Evolutionary conservation across 2,329 filamentous ascomycete species (phyloP).

Genomic region (Clonostachys byssicola): DNA sequence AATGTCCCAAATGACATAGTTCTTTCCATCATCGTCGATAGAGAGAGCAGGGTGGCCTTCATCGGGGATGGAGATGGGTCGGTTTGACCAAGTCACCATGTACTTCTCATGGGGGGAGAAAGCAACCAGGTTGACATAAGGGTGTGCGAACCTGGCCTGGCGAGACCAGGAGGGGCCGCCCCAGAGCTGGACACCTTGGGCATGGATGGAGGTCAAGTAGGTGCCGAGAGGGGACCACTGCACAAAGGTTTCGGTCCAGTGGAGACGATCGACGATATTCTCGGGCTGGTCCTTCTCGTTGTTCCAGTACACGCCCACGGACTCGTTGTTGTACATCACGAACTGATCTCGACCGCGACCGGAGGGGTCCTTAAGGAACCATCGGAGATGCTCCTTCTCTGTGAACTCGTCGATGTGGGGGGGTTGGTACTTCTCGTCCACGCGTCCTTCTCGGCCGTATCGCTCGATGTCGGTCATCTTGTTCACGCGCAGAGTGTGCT

Average conservation of each 20-base stretch:
- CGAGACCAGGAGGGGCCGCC: constrained; percentile 85
- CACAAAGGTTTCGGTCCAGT: constrained; percentile 98
- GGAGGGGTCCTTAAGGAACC: constrained; percentile 80
- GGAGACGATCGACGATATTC: constrained; percentile 81
- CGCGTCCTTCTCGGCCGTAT: constrained; percentile 87
- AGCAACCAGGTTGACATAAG: constrained; percentile 91
- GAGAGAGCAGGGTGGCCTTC: constrained; percentile 78
- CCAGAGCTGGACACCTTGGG: constrained; percentile 96
- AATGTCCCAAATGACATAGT: constrained; percentile 98
- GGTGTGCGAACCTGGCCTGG: constrained; percentile 90
- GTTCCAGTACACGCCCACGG: constrained; percentile 96
- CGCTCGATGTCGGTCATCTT: constrained; percentile 98
- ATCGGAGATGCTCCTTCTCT: constrained; percentile 91
- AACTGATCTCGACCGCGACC: constrained; percentile 90
- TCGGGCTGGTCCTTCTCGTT: constrained; percentile 91
- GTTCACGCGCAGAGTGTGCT: constrained; percentile 92
- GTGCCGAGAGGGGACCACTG: constrained; percentile 97
- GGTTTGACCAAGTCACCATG: constrained; percentile 93
- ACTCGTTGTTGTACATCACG: constrained; percentile 87
- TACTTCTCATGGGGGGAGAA: constrained; percentile 94
- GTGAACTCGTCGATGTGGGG: constrained; percentile 81
- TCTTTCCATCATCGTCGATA: constrained; percentile 95
- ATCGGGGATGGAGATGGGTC: constrained; percentile 88
- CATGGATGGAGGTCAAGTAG: constrained; percentile 90
- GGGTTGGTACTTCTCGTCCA: constrained; percentile 84